A percentile compares a stretch with the other conserved stretches of the same genome.
Conservation (phyloP, 176 grass and related monocot species). For the Urochloa ruziziensis region DNA sequence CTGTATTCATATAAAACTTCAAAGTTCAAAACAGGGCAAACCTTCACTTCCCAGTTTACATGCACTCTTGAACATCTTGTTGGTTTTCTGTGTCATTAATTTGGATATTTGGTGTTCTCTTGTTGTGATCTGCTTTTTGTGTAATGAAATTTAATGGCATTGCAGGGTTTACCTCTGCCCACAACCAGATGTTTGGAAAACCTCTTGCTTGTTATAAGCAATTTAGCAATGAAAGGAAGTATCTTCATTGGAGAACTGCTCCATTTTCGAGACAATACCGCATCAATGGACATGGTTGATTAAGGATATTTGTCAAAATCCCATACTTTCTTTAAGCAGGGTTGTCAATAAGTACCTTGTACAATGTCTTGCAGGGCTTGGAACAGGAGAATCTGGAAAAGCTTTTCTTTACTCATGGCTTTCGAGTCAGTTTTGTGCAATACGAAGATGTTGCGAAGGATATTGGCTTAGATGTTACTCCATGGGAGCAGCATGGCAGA, state of each 20-base stretch:
- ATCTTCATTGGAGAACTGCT: conserved; percentile 74
- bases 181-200: conserved; percentile 51
- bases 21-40: not conserved
- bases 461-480: conserved; percentile 35
- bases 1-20: not conserved
- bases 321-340: not conserved
- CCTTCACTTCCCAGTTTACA: not conserved
- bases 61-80: not conserved
- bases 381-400: conserved; percentile 54
- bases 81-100: not conserved
- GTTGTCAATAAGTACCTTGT: conserved; percentile 26
- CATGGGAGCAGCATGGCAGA: conserved; percentile 18
- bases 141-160: conserved; percentile 17
- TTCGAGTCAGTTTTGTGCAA: conserved; percentile 48
- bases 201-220: conserved; percentile 63
- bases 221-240: conserved; percentile 80
- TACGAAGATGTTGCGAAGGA: conserved; percentile 50
- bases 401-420: conserved; percentile 63
- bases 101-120: not conserved
- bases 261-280: conserved; percentile 33
- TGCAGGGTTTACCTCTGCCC: conserved; percentile 72
- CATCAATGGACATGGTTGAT: conserved; percentile 44
- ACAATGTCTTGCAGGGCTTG: conserved; percentile 42
- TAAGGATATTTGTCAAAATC: conserved; percentile 18
- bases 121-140: not conserved